A percentile compares a stretch with the other conserved stretches of the same genome.
Evolutionary conservation across 306 rosid species (phyloP).

Genomic region (Ziziphus jujuba): DNA sequence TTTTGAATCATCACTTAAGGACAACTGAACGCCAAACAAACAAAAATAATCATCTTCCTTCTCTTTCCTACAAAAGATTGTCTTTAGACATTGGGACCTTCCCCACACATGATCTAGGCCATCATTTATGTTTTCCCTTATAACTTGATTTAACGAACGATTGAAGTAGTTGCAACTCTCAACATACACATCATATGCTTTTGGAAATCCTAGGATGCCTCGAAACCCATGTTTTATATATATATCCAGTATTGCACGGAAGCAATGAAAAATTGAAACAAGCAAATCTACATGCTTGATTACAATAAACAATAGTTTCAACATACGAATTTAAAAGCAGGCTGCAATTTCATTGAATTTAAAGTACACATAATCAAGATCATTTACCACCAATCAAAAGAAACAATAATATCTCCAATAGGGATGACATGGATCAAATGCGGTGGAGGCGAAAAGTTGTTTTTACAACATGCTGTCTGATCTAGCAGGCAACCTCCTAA

Average conservation of each 20-base stretch:
- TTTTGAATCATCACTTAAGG: not conserved
- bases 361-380: not conserved
- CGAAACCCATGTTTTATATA: not conserved
- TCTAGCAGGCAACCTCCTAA: conserved; percentile 84
- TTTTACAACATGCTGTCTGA: conserved; percentile 75
- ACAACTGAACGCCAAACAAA: no score
- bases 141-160: not conserved
- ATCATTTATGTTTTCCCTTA: not conserved
- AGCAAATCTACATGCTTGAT: conserved; percentile 21
- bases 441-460: no score
- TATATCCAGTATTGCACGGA: not conserved
- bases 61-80: no score
- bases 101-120: not conserved
- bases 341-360: conserved; percentile 1
- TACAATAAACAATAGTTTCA: conserved; percentile 14
- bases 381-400: not conserved
- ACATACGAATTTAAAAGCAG: conserved; percentile 12
- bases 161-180: no score
- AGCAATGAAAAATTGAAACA: conserved; percentile 2
- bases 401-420: not conserved
- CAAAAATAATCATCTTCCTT: no score
- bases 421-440: not conserved
- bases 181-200: no score
- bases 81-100: no score
- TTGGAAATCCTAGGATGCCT: not conserved